Base-by-base conservation (phyloP, 768 basidiomycete genomes). In the Naganishia onofrii region DNA sequence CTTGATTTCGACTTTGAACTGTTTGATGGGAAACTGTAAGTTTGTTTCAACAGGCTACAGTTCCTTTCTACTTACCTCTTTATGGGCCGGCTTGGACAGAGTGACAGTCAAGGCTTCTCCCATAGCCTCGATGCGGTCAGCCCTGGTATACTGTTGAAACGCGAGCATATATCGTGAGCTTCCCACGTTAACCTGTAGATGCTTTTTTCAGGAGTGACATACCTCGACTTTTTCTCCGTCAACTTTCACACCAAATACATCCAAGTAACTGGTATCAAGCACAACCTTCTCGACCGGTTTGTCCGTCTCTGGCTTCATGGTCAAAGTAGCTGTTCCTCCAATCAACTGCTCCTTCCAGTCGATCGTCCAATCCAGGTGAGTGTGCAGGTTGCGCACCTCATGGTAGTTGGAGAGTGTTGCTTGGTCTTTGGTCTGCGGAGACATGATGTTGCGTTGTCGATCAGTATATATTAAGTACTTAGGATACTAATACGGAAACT, bases 371-470 rank as follows among this genome's bases (percentile, higher is more conserved):
- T 90, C 85, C 63, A 96, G 86, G 26, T 85, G 81, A 19, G 93
- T 81, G 77, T 91, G 87, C 44, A 86, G 84, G 0, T 90, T 88
- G 2, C 83, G 79, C 73, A 93, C 84, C 56, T 88, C 82, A 5
- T 82, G 79, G 80, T 90, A 92, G 82, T 96, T 96, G 28, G 91
- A 86, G 76, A 92, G 89, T 0, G 89, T 89, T 0, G 90, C 87
- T n/a, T 70, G 71, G 65, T 81, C 81, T 13, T 34, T 38, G 9
- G 32, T 26, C 34, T 6, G 66, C 73, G 17, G 70, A 23, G 88
- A 88, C 76, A 91, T 89, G 29, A 12, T 36, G 4, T 12, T 36
- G 34, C 6, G 12, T 12, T 36, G 34, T 36, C 34, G 34, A 36
- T n/a, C n/a, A n/a, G n/a, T 36, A 36, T 36, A 36, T 12, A 73